Conservation (phyloP, 305 asterid species). For the Fraxinus xanthoxyloides region DNA sequence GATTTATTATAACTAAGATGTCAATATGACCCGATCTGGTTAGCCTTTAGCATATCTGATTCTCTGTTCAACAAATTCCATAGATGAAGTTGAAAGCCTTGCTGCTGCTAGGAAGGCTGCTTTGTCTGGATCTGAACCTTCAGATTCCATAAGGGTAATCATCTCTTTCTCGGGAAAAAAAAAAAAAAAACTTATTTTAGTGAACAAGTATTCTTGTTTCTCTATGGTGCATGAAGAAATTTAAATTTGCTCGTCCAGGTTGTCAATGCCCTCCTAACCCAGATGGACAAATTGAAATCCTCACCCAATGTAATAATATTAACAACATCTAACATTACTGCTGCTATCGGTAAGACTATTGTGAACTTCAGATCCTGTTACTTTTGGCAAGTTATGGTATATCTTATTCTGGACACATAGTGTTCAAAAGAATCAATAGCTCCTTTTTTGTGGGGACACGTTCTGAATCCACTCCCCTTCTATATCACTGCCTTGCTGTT, state of each 20-base stretch:
- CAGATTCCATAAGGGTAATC: conserved; percentile 93
- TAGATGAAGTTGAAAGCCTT: conserved; percentile 98
- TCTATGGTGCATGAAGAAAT: conserved; percentile 20
- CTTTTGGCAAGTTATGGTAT: not conserved
- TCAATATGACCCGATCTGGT: not conserved
- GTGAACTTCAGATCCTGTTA: not conserved
- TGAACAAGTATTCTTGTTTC: conserved; percentile 17
- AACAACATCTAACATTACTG: conserved; percentile 90
- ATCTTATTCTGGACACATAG: not conserved
- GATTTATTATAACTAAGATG: conserved; percentile 29
- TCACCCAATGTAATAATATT: conserved; percentile 85
- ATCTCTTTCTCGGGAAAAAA: conserved; percentile 20
- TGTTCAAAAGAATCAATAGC: not conserved
- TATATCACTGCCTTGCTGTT: not conserved
- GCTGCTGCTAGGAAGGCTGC: conserved; percentile 99
- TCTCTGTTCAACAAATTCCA: conserved; percentile 21
- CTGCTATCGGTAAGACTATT: conserved; percentile 78
- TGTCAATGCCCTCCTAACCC: conserved; percentile 92
- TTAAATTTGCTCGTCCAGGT: conserved; percentile 55
- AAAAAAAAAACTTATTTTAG: conserved; percentile 1
- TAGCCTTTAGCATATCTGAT: conserved; percentile 17
- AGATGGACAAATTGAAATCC: conserved; percentile 86
- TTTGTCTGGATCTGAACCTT: conserved; percentile 97
- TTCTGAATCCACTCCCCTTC: not conserved
- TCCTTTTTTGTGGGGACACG: not conserved